Evolutionary conservation across 164 flowering plant species (phyloP).

Genomic region (Piper betle): DNA sequence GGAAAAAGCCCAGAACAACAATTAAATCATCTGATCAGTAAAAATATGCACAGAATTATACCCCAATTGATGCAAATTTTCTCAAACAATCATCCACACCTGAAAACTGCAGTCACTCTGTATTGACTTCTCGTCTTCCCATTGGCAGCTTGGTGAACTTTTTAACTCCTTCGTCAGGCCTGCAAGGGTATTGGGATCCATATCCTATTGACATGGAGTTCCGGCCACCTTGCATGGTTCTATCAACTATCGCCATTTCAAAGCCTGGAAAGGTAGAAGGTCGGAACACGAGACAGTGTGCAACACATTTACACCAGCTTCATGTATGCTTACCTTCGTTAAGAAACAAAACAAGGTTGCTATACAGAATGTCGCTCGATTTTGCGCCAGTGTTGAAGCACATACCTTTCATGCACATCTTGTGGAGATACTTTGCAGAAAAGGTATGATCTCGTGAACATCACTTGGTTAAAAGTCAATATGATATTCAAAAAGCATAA

Average conservation of each 20-base stretch:
- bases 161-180: slow-evolving; percentile 86
- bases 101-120: not conserved
- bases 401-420: slow-evolving; percentile 68
- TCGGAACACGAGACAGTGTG: slow-evolving; percentile 59
- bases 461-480: not conserved
- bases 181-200: slow-evolving; percentile 98
- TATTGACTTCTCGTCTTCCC: not conserved
- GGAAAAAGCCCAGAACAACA: not conserved
- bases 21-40: not conserved
- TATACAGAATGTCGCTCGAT: slow-evolving; percentile 96
- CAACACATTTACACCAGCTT: slow-evolving; percentile 94
- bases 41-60: not conserved
- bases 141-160: slow-evolving; percentile 80
- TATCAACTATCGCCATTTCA: slow-evolving; percentile 92
- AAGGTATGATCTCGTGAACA: slow-evolving; percentile 32
- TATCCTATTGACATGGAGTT: slow-evolving; percentile 98
- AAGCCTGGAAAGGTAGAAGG: slow-evolving; percentile 96
- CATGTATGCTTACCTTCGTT: slow-evolving; percentile 90
- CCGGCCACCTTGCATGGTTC: slow-evolving; percentile 93
- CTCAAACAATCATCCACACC: not conserved
- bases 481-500: not conserved
- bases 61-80: not conserved
- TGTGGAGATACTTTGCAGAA: slow-evolving; percentile 92
- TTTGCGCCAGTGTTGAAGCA: slow-evolving; percentile 81
- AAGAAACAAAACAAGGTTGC: slow-evolving; percentile 55